Base-by-base conservation (phyloP, 2,329 filamentous ascomycete species). In the Colletotrichum cordylinicola region DNA sequence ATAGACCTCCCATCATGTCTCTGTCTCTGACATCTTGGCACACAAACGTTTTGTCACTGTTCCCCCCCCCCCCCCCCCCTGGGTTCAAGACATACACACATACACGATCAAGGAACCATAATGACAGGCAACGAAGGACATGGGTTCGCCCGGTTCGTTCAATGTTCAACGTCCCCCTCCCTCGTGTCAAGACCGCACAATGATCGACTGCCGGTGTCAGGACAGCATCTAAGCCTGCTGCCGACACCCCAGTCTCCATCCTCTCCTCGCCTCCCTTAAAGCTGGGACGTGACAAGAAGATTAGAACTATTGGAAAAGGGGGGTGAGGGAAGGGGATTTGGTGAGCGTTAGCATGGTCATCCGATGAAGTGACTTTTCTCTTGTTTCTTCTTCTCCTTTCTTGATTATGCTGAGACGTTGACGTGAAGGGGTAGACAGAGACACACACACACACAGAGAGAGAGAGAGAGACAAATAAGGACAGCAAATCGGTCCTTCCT, bases 131-230 rank as follows among this genome's bases (percentile, higher is more conserved):
- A 12, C 31, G 13, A 72, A 27, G 24, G 62, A 35, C 73, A 75
- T 68, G 73, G 73, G 43, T 75, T 21, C 43, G 16, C 21, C 62
- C 33, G 39, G 73, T 68, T 65, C 31, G 39, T 43, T 16, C 15
- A 48, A 18, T 52, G 43, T 52, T 21, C 43, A 52, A 52, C 43
- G n/a, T 52, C 43, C 43, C 43, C 43, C 43, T 52, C 43, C 43
- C 43, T 27, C 70, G 58, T 69, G 64, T 74, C 74, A 69, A 74
- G 74, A 33, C 70, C 64, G 35, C 60, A 56, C 60, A 56, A 35
- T 72, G 56, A 66, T 76, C 64, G 74, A 68, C 70, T 73, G 29
- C 74, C 70, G 70, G 70, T 76, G 64, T 66, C 64, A 74, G 74
- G 61, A 65, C 39, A 65, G 43, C 64, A 43, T 35, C 21, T 18